phyloP scores from a whole-genome alignment of 2,329 filamentous ascomycete genomes.

The Alternaria arbusti region DNA sequence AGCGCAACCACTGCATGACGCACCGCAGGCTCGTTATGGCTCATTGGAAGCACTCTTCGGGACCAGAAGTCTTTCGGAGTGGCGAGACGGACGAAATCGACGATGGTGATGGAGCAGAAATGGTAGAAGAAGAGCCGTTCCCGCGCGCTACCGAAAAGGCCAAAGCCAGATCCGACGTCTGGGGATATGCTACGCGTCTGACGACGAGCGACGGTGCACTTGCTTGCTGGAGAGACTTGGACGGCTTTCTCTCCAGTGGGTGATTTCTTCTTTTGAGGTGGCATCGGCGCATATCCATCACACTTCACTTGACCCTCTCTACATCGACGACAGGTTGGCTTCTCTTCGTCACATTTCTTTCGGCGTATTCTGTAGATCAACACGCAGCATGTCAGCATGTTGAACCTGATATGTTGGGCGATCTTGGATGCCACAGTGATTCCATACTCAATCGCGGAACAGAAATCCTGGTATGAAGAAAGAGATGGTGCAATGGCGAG shows the following conservation, averaged over 20 bases:
- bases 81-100: slow-evolving; percentile 12
- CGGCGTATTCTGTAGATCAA: slow-evolving; percentile 7
- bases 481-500: background rate
- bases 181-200: background rate
- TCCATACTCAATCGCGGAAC: background rate
- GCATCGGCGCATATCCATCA: slow-evolving; percentile 10
- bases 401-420: background rate
- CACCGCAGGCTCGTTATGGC: slow-evolving; percentile 9
- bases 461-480: background rate
- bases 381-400: background rate
- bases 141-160: background rate
- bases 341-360: slow-evolving; percentile 19
- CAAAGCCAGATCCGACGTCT: background rate
- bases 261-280: background rate
- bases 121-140: slow-evolving; percentile 12
- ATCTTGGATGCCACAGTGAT: background rate
- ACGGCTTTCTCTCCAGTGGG: background rate
- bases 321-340: slow-evolving; percentile 14
- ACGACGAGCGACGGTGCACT: background rate
- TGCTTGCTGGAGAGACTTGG: background rate
- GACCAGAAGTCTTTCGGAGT: slow-evolving; percentile 13
- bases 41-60: slow-evolving; percentile 14
- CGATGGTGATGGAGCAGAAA: slow-evolving; percentile 11
- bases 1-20: slow-evolving; percentile 10
- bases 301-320: slow-evolving; percentile 9